Conservation (phyloP, 106 monocot genomes). For the Ottelia alismoides region DNA sequence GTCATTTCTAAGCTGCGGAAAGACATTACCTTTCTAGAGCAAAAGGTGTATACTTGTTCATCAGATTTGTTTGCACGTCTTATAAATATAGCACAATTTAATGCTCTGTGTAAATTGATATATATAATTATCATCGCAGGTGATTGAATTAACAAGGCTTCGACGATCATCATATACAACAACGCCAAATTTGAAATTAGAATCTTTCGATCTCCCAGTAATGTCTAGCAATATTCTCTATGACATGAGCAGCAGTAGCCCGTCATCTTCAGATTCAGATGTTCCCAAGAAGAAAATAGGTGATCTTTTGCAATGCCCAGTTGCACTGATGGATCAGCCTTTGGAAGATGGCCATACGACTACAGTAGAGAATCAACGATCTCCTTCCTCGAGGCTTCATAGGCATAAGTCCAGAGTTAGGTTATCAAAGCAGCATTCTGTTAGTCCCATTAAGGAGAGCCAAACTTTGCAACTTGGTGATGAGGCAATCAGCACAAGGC, state of each 20-base stretch:
- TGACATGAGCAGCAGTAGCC: constrained; percentile 13
- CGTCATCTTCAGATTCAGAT: constrained; percentile 5
- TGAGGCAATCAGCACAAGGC: background rate
- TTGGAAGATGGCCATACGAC: background rate
- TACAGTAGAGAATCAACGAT: background rate
- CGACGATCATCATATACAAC: background rate
- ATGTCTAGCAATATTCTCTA: constrained; percentile 8
- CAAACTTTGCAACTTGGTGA: background rate
- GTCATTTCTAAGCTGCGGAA: constrained; percentile 4
- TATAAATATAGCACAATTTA: too few species aligned
- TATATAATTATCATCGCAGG: too few species aligned
- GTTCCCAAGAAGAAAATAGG: constrained; percentile 10
- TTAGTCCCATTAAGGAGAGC: background rate
- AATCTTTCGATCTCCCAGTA: constrained; percentile 1
- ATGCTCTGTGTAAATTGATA: too few species aligned
- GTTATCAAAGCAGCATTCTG: background rate
- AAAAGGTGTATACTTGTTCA: too few species aligned
- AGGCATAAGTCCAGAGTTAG: background rate
- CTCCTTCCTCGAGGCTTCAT: background rate
- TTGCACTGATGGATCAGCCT: background rate
- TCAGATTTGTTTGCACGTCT: too few species aligned
- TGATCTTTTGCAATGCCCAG: background rate
- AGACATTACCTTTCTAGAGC: constrained; percentile 3
- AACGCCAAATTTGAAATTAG: background rate
- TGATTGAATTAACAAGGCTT: constrained; percentile 4